Conservation (phyloP, 345 rosid genomes). For the Jatropha curcas region DNA sequence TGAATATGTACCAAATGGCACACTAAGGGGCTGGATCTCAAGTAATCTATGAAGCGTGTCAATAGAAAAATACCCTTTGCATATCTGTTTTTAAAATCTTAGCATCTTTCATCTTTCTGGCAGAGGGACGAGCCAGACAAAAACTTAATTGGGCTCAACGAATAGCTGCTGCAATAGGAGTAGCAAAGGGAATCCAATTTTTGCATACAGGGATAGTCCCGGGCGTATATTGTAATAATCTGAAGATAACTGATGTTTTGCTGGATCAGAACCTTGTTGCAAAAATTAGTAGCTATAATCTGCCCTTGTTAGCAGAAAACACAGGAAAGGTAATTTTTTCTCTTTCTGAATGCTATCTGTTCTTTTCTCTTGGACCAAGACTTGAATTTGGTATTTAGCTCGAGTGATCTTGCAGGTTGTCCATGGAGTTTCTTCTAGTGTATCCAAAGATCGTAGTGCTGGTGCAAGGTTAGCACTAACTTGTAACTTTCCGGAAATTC, state of each 20-base stretch:
- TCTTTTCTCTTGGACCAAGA: not conserved
- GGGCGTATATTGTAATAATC: conserved; percentile 71
- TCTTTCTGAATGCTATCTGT: not conserved
- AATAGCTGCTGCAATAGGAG: conserved; percentile 77
- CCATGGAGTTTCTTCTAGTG: conserved; percentile 43
- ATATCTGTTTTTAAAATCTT: not conserved
- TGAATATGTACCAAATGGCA: conserved; percentile 87
- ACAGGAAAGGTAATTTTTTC: conserved; percentile 53
- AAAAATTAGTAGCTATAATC: conserved; percentile 83
- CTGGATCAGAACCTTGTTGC: conserved; percentile 79
- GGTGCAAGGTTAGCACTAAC: conserved; percentile 46
- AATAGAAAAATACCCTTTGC: no score
- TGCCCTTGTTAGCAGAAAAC: conserved; percentile 70
- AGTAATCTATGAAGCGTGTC: conserved; percentile 45
- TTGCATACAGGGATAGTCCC: conserved; percentile 91
- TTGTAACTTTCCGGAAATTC: not conserved
- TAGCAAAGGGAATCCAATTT: conserved; percentile 86
- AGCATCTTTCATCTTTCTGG: conserved; percentile 2
- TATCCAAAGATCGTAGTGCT: conserved; percentile 37
- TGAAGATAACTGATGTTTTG: conserved; percentile 78
- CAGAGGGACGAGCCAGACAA: conserved; percentile 50
- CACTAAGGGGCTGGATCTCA: conserved; percentile 80
- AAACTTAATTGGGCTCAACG: conserved; percentile 79
- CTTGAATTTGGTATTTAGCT: conserved; percentile 6
- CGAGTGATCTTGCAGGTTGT: conserved; percentile 46